Evolutionary conservation across 2,329 filamentous ascomycete genomes (phyloP).

Genomic region (Diaporthe humulicola): DNA sequence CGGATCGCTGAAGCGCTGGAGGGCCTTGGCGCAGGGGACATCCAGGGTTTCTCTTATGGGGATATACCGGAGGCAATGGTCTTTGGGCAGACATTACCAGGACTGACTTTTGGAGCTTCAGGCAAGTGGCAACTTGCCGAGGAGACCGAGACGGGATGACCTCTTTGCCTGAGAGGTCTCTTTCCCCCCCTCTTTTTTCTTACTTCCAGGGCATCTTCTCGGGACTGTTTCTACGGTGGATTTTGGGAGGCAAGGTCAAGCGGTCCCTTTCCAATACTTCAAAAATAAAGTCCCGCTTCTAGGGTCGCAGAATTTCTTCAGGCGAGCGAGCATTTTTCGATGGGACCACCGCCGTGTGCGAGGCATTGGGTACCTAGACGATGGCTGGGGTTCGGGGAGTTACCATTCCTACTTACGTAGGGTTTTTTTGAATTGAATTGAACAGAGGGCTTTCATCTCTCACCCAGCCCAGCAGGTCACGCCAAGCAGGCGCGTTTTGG

Average conservation of each 20-base stretch:
- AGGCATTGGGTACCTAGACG: slow-evolving; percentile 21
- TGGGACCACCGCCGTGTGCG: neutral
- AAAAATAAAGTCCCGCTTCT: neutral
- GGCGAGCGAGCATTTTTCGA: slow-evolving; percentile 22
- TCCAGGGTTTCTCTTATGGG: slow-evolving; percentile 40
- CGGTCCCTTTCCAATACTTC: neutral
- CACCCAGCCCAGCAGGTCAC: no score
- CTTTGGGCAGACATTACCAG: slow-evolving; percentile 24
- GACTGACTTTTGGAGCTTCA: slow-evolving; percentile 5
- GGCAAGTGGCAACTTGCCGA: slow-evolving; percentile 17
- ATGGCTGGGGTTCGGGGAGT: slow-evolving; percentile 16
- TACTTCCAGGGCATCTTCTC: neutral
- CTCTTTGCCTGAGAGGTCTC: neutral
- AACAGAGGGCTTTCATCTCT: neutral
- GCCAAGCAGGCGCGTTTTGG: neutral
- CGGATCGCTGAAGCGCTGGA: slow-evolving; percentile 45
- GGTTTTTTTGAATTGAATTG: neutral
- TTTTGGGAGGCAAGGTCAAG: neutral
- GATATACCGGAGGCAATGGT: slow-evolving; percentile 31
- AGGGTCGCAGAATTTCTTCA: neutral
- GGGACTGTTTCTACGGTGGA: neutral
- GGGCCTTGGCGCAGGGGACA: slow-evolving; percentile 37
- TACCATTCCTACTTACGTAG: neutral
- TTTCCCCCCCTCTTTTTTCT: neutral
- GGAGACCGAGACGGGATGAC: slow-evolving; percentile 15